Base-by-base conservation (phyloP, 139 green algal species). In the Dunaliella primolecta region DNA sequence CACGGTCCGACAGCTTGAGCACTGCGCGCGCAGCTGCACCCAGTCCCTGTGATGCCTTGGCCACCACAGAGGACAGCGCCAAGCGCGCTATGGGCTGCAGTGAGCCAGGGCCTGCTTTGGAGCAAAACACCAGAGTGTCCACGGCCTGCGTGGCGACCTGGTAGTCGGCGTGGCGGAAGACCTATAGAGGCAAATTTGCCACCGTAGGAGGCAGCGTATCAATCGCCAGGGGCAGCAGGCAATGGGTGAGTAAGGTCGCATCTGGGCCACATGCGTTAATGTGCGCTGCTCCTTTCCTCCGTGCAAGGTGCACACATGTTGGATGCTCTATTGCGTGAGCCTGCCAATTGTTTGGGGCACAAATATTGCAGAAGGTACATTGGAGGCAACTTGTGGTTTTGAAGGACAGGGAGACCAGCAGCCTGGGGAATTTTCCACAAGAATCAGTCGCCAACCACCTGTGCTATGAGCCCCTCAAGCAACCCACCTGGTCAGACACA, bases 401-500 rank as follows among this genome's bases (percentile, higher is more conserved):
- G n/a, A n/a, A n/a, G n/a, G n/a, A n/a, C n/a, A n/a, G n/a, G n/a
- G n/a, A n/a, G n/a, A n/a, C n/a, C n/a, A 82, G 78, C 78, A 71
- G 35, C 36, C 35, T 71, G 35, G 2, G 23, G 2, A 15, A 71
- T 46, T 25, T 33, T 30, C 1, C 21, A 82, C 11, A 72, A 15
- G 35, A 82, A n/a, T 23, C 36, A 15, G 7, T 24, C 21, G 7
- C 7, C 32, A 81, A 7, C n/a, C 11, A 81, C 3, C 3, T 25
- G 7, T 46, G 25, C 32, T 24, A 55, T 38, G 7, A 55, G 75
- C 2, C 21, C 21, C 20, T 71, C 20, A 38, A 36, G 20, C 11
- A 70, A 20, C 71, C 30, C 74, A 82, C 84, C 34, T 86, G 74
- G 34, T 87, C 86, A 2, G 83, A 64, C 25, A 87, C 78, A 3